Conservation (phyloP, 1,139 yeast genomes). For the Taphrina populina region DNA sequence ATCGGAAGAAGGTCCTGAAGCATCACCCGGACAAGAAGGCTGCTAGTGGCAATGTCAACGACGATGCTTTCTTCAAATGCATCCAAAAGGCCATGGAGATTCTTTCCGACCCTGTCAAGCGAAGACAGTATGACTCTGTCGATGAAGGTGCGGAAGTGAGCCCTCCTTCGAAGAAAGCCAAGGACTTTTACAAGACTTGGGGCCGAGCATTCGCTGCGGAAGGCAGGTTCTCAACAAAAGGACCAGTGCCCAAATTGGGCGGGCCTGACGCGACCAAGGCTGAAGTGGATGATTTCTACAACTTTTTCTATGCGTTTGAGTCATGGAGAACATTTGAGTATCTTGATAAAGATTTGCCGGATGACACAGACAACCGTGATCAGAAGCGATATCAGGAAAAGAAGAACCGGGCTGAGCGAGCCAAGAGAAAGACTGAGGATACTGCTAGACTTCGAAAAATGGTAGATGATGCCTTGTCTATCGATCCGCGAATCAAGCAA, state of each 20-base stretch:
- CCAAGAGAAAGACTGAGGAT: slow-evolving; percentile 97
- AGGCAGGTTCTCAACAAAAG: slow-evolving; percentile 84
- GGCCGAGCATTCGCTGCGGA: slow-evolving; percentile 88
- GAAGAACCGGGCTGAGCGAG: slow-evolving; percentile 94
- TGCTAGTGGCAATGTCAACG: slow-evolving; percentile 80
- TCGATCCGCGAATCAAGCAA: slow-evolving; percentile 90
- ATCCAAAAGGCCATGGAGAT: slow-evolving; percentile 95
- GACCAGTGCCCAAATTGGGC: slow-evolving; percentile 86
- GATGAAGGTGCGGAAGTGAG: slow-evolving; percentile 81
- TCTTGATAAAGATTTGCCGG: slow-evolving; percentile 98
- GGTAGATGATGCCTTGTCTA: slow-evolving; percentile 81
- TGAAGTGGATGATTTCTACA: slow-evolving; percentile 85
- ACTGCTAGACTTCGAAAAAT: slow-evolving; percentile 83
- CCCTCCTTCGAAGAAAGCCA: slow-evolving; percentile 61
- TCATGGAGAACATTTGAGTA: slow-evolving; percentile 99
- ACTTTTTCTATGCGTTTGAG: slow-evolving; percentile 91
- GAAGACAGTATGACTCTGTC: slow-evolving; percentile 93
- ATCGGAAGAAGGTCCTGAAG: slow-evolving; percentile 86
- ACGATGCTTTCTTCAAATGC: slow-evolving; percentile 96
- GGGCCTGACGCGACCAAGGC: slow-evolving; percentile 63
- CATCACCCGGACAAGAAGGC: slow-evolving; percentile 99
- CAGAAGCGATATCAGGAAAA: slow-evolving; percentile 98
- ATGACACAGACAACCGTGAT: slow-evolving; percentile 97
- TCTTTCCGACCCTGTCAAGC: slow-evolving; percentile 77
- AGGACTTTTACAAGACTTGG: slow-evolving; percentile 74